Percentiles rank a stretch among this genome's conserved stretches.
Conservation (phyloP, 192 early-diverging fungal species). For the Diversispora epigaea region DNA sequence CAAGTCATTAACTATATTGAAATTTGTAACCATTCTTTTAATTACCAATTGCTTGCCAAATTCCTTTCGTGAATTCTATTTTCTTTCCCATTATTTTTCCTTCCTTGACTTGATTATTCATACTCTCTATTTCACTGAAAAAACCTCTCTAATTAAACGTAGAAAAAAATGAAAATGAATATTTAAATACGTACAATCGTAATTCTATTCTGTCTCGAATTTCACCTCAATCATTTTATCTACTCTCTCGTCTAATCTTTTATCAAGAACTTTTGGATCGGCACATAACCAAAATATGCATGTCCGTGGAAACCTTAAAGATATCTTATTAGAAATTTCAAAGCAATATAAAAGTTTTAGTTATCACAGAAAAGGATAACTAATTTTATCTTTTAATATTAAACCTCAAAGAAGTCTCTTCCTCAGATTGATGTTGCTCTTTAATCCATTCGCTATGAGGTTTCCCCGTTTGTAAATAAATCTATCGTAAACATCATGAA, state of each 20-base stretch:
- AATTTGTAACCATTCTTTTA: neutral
- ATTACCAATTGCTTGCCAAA: constrained; percentile 65
- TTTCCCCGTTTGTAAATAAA: constrained; percentile 69
- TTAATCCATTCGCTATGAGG: constrained; percentile 73
- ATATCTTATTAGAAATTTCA: neutral
- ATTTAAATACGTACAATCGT: neutral
- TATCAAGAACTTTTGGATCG: constrained; percentile 60
- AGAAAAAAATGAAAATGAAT: neutral
- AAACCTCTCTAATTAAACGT: neutral
- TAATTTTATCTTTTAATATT: neutral
- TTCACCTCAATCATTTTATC: constrained; percentile 83
- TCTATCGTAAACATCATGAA: constrained; percentile 35
- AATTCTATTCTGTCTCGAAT: neutral
- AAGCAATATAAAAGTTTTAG: neutral
- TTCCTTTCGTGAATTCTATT: no score
- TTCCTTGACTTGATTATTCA: no score
- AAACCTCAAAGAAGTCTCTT: constrained; percentile 42
- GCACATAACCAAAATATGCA: constrained; percentile 90
- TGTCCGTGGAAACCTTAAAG: constrained; percentile 58
- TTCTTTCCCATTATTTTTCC: no score
- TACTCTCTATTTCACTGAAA: no score
- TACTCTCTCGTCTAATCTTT: constrained; percentile 80
- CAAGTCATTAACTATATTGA: constrained; percentile 18
- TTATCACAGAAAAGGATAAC: neutral
- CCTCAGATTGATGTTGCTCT: constrained; percentile 59